A percentile compares a stretch with the other conserved stretches of the same genome.
phyloP scores from a whole-genome alignment of 1,284 basidiomycete genomes.

The Naganishia liquefaciens region DNA sequence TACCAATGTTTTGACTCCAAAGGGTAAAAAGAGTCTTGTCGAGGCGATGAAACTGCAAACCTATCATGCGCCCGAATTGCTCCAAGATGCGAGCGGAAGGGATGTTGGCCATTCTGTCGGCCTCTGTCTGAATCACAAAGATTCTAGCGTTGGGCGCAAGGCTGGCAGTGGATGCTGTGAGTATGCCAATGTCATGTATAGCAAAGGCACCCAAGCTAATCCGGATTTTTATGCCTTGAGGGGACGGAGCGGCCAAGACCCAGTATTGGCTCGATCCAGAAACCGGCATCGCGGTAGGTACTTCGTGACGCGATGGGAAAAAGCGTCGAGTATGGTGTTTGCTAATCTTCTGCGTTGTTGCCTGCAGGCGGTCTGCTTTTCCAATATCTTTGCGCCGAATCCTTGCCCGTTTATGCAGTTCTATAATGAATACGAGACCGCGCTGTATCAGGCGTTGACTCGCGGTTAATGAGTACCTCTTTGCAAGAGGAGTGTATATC shows the following conservation, averaged over 20 bases:
- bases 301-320: too few species aligned
- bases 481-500: too few species aligned
- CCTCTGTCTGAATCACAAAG: conserved; percentile 10
- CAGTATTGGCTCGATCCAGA: conserved; percentile 19
- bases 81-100: not conserved
- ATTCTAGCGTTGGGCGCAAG: conserved; percentile 33
- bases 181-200: too few species aligned
- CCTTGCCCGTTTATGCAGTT: conserved; percentile 4
- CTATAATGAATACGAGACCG: not conserved
- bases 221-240: too few species aligned
- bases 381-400: conserved; percentile 4
- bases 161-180: conserved; percentile 39
- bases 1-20: too few species aligned
- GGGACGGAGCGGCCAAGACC: conserved; percentile 40
- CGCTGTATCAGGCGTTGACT: not conserved
- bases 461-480: too few species aligned
- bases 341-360: too few species aligned
- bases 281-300: conserved; percentile 14
- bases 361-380: conserved; percentile 4
- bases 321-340: too few species aligned
- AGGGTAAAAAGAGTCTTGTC: too few species aligned
- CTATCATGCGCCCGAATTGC: not conserved
- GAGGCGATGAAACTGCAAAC: not conserved
- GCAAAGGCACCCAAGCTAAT: too few species aligned
- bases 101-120: conserved; percentile 3